These are phyloP conservation scores for Diaporthe amygdali DNA, from an alignment of 2,329 filamentous ascomycete genomes.

Conservation along the genomic window DNA sequence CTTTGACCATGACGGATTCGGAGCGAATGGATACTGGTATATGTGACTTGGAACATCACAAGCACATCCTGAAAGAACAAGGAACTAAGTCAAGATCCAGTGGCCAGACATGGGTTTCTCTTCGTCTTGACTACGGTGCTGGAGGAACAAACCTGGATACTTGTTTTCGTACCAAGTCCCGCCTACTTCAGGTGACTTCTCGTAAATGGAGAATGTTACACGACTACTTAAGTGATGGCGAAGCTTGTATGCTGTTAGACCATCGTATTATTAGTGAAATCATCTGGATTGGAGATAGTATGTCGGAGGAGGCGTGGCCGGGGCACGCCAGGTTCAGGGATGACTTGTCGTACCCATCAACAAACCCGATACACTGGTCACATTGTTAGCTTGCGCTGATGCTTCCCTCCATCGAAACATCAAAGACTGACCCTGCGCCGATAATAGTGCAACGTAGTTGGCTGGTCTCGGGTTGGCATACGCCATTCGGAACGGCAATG, in stretches of 20 bases:
- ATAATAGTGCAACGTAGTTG: not conserved
- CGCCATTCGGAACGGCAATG: no score
- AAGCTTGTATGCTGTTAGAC: not conserved
- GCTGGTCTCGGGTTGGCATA: no score
- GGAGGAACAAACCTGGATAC: not conserved
- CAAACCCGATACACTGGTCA: not conserved
- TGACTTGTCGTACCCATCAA: not conserved
- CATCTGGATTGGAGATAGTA: not conserved
- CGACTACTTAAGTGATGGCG: not conserved
- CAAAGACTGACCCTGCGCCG: not conserved
- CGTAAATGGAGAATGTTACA: not conserved
- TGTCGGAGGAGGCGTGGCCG: not conserved
- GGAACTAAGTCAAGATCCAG: not conserved
- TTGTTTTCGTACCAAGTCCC: not conserved
- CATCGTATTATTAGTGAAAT: not conserved
- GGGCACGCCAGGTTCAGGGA: no score
- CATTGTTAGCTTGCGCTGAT: not conserved
- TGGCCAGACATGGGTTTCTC: no score
- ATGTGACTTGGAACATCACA: conserved; percentile 49
- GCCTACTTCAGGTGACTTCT: not conserved
- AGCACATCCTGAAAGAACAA: conserved; percentile 36
- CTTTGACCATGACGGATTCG: conserved; percentile 46
- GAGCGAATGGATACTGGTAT: conserved; percentile 48
- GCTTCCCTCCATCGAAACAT: no score
- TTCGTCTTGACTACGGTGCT: no score